Base-by-base conservation (phyloP, 2,329 filamentous ascomycete species). In the Geoglossum cookeanum region DNA sequence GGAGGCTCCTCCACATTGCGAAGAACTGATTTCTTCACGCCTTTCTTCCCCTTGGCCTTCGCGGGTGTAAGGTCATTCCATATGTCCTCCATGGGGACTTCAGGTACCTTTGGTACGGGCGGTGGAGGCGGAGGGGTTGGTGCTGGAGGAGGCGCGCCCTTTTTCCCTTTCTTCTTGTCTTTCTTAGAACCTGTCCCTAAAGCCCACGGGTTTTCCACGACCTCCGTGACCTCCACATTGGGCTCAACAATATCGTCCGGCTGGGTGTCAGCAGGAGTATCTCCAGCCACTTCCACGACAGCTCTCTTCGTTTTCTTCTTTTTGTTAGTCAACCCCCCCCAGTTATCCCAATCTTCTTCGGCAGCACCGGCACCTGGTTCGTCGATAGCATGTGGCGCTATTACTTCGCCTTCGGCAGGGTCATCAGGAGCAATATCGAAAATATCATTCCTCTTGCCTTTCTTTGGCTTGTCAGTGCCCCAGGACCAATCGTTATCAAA, bases 81-180 rank as follows among this genome's bases (percentile, higher is more conserved):
- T 59, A 71, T 70, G 33, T 65, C 65, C n/a, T 65, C 67, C 9
- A 66, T 62, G 63, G 64, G 63, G 55, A 65, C 60, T 3, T 65
- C 62, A 29, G 48, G 48, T 33, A 15, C 6, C 5, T 66, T 62
- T 15, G 67, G 66, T 49, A 42, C 13, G 13, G 39, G 39, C 6
- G 39, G 39, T 42, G 59, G 58, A 35, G 65, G 64, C 53, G 74
- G 71, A 49, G 73, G 72, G 37, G 71, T 74, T 2, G 73, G 73
- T 27, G 71, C 73, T 17, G 72, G 72, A 39, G 73, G 73, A 35
- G 73, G 73, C 55, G 71, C 71, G 57, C 68, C 67, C 52, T 64
- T 68, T 64, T 75, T 79, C 61, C 73, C 75, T 1, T 66, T 67
- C 62, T 69, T 69, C 62, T 75, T 78, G 63, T 77, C 79, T 29